A percentile compares a stretch with the other conserved stretches of the same genome.
phyloP scores from a whole-genome alignment of 495 filamentous ascomycete species.

The Aspergillus nidulans region DNA sequence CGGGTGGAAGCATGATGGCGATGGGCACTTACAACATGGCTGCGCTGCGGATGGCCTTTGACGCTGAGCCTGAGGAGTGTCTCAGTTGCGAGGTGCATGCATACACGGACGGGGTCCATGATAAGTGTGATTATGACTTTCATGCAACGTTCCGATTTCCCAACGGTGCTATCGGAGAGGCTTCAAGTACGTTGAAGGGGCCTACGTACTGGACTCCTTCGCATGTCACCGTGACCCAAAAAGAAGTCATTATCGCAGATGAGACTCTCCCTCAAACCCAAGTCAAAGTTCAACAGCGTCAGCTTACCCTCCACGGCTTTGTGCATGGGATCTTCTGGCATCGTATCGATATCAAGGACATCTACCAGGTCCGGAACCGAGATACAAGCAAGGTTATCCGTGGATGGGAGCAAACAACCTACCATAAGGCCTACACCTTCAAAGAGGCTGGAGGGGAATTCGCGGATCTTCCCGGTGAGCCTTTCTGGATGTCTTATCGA shows the following conservation, averaged over 20 bases:
- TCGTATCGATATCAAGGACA: slow-evolving; percentile 48
- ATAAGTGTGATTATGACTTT: neutral
- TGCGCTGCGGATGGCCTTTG: neutral
- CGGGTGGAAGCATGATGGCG: neutral
- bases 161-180: neutral
- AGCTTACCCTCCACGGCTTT: slow-evolving; percentile 39
- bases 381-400: slow-evolving; percentile 21
- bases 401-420: slow-evolving; percentile 40
- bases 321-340: slow-evolving; percentile 40
- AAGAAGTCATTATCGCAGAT: neutral
- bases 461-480: slow-evolving; percentile 19
- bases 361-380: slow-evolving; percentile 30
- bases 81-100: neutral
- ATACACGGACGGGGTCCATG: neutral
- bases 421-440: slow-evolving; percentile 43
- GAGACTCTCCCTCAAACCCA: slow-evolving; percentile 9
- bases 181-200: neutral
- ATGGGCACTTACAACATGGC: neutral
- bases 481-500: slow-evolving; percentile 48
- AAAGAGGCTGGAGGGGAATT: slow-evolving; percentile 37
- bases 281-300: slow-evolving; percentile 29
- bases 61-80: neutral
- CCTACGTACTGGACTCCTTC: neutral
- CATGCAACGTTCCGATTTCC: neutral
- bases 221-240: neutral